Percentiles rank a stretch among this genome's conserved stretches.
Evolutionary conservation across 2,329 filamentous ascomycete species (phyloP).

Genomic region (Monilinia vaccinii-corymbosi): DNA sequence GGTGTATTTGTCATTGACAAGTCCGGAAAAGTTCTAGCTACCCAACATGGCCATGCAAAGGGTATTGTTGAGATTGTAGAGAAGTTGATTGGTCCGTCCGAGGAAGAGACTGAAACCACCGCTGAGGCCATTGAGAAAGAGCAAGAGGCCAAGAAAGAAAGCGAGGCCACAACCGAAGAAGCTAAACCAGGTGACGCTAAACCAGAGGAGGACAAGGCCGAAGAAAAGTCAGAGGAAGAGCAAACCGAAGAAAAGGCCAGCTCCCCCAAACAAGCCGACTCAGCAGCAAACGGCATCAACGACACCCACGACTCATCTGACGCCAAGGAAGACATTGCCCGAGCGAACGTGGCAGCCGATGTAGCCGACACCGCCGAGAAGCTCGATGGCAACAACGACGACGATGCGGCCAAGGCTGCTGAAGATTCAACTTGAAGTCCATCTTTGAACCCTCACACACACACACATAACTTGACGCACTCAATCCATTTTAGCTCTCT

Average conservation of each 20-base stretch:
- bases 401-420: slow-evolving; percentile 12
- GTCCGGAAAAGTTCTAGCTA: slow-evolving; percentile 67
- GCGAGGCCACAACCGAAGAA: background rate
- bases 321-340: slow-evolving; percentile 23
- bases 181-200: background rate
- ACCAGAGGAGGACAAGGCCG: background rate
- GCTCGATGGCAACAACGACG: slow-evolving; percentile 22
- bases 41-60: slow-evolving; percentile 66
- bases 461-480: too few species aligned
- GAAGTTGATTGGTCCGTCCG: slow-evolving; percentile 48
- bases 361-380: slow-evolving; percentile 38
- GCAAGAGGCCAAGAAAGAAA: background rate
- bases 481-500: background rate
- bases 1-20: slow-evolving; percentile 86
- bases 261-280: background rate
- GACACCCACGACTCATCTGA: slow-evolving; percentile 4
- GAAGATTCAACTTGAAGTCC: background rate
- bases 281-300: slow-evolving; percentile 16
- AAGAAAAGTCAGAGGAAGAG: background rate
- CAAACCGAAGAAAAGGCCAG: background rate
- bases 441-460: too few species aligned
- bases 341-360: slow-evolving; percentile 30
- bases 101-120: slow-evolving; percentile 3
- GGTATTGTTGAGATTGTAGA: slow-evolving; percentile 70
- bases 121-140: background rate